Evolutionary conservation across 2,329 filamentous ascomycete genomes (phyloP).

Genomic region (Hypoxylon sp.): DNA sequence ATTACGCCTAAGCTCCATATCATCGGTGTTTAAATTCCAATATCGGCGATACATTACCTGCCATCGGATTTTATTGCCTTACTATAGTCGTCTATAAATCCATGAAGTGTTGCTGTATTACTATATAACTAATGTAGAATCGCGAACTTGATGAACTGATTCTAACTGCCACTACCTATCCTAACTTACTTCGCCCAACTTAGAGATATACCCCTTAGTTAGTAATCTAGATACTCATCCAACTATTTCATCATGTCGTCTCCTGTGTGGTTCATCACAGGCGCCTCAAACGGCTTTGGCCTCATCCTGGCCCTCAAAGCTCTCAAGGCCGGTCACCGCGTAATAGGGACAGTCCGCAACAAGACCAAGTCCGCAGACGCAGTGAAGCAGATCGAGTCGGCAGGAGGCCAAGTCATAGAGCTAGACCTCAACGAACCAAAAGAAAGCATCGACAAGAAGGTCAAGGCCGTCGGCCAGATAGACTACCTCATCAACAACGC

Average conservation of each 20-base stretch:
- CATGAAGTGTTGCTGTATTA: background rate
- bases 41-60: conserved; percentile 36
- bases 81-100: background rate
- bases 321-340: conserved; percentile 53
- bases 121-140: conserved; percentile 1
- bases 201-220: background rate
- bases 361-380: conserved; percentile 46
- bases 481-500: conserved; percentile 54
- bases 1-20: conserved; percentile 25
- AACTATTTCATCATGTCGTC: conserved; percentile 47
- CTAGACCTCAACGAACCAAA: conserved; percentile 54
- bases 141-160: background rate
- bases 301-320: conserved; percentile 51
- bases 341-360: conserved; percentile 55
- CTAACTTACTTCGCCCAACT: background rate
- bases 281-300: conserved; percentile 56
- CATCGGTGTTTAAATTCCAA: conserved; percentile 31
- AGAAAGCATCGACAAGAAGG: conserved; percentile 49
- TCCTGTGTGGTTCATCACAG: conserved; percentile 55
- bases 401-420: conserved; percentile 51
- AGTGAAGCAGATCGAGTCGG: conserved; percentile 49
- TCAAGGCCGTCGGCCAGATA: conserved; percentile 49
- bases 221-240: background rate
- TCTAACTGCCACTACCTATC: background rate
- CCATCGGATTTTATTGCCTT: conserved; percentile 20